Evolutionary conservation across 208 protist species (phyloP).

Genomic region (Trypanosoma mega): DNA sequence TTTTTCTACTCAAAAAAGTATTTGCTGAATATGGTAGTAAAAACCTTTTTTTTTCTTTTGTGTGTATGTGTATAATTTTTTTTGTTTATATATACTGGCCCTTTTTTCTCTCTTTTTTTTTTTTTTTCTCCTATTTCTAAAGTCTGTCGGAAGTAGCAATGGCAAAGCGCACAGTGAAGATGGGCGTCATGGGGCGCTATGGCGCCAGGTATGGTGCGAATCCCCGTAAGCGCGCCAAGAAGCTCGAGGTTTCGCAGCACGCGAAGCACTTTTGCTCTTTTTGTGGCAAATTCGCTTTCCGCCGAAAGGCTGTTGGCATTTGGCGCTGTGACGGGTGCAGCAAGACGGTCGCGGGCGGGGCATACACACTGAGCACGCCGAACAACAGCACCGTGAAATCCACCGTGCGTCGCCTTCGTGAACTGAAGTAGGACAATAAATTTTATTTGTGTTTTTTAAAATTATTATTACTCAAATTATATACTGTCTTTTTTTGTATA

Average conservation of each 20-base stretch:
- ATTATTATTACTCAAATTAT: too few species aligned
- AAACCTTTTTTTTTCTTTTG: constrained; percentile 27
- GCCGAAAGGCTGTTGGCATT: constrained; percentile 97
- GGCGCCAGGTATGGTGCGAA: constrained; percentile 99
- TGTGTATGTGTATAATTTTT: constrained; percentile 16
- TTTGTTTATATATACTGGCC: constrained; percentile 20
- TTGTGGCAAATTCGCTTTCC: constrained; percentile 98
- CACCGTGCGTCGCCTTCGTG: constrained; percentile 98
- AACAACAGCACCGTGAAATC: constrained; percentile 97
- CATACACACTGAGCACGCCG: constrained; percentile 94
- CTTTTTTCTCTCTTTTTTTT: constrained; percentile 25
- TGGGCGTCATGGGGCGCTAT: constrained; percentile 99
- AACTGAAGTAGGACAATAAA: constrained; percentile 68
- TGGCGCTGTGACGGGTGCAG: constrained; percentile 98
- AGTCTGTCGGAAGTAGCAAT: constrained; percentile 41
- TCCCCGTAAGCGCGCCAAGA: constrained; percentile 98
- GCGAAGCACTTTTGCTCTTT: constrained; percentile 98
- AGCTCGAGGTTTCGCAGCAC: constrained; percentile 99
- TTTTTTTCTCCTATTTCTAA: constrained; percentile 13
- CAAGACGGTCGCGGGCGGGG: constrained; percentile 98
- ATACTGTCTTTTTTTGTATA: constrained; percentile 13
- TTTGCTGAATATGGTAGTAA: too few species aligned
- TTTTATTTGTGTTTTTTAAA: background rate
- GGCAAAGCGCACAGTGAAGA: constrained; percentile 99
- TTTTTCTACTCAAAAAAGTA: constrained; percentile 21